These are phyloP conservation scores for Apostasia ramifera DNA, from an alignment of 106 monocot genomes.

Conservation along the genomic window DNA sequence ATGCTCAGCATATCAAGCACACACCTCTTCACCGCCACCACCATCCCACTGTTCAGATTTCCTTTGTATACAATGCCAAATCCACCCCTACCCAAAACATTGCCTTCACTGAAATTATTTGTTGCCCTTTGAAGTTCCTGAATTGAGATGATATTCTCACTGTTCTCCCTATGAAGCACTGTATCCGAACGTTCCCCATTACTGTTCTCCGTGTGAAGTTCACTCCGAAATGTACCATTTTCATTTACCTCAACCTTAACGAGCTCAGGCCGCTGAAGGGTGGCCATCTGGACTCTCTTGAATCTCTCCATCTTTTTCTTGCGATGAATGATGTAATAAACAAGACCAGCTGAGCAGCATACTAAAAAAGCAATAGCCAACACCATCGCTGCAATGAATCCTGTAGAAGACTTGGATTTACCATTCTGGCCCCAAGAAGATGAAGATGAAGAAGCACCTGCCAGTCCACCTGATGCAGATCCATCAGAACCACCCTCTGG, in stretches of 20 bases:
- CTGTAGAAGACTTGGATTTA: slow-evolving; percentile 12
- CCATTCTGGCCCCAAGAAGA: not conserved
- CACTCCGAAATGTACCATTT: slow-evolving; percentile 11
- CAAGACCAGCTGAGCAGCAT: slow-evolving; percentile 11
- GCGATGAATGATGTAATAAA: slow-evolving; percentile 13
- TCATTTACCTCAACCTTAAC: slow-evolving; percentile 28
- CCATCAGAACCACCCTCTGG: not conserved
- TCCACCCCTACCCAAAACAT: slow-evolving; percentile 72
- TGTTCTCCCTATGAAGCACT: not conserved
- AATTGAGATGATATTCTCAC: slow-evolving; percentile 42
- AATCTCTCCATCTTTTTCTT: slow-evolving; percentile 31
- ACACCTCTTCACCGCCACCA: slow-evolving; percentile 77
- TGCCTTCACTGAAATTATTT: slow-evolving; percentile 47
- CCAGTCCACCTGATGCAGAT: not conserved
- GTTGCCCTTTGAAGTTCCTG: slow-evolving; percentile 60
- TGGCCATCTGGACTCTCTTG: slow-evolving; percentile 23
- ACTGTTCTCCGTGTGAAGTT: slow-evolving; percentile 36
- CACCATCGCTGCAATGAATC: slow-evolving; percentile 21
- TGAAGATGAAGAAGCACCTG: slow-evolving; percentile 14
- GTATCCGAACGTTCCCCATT: slow-evolving; percentile 4
- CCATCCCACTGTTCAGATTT: slow-evolving; percentile 41
- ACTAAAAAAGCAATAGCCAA: slow-evolving; percentile 26
- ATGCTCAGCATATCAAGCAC: slow-evolving; percentile 44
- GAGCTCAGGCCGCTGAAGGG: slow-evolving; percentile 21
- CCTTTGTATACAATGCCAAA: slow-evolving; percentile 90